phyloP scores from a whole-genome alignment of 2,329 filamentous ascomycete species.

The Colletotrichum incanum region DNA sequence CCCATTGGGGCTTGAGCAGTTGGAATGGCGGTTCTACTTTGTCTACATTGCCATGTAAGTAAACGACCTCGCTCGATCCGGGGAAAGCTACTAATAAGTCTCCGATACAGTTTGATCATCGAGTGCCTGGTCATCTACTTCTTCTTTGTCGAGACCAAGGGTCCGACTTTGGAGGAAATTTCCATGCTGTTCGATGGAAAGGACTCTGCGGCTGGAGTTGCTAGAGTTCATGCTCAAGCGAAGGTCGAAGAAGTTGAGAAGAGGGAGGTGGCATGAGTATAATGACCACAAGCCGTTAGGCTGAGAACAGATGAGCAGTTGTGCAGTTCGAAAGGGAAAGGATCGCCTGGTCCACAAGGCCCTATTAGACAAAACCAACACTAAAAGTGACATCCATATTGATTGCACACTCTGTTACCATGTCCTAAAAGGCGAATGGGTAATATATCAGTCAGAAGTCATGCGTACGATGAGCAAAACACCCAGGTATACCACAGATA shows the following conservation, averaged over 20 bases:
- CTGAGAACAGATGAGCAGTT: not conserved
- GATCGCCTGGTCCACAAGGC: not conserved
- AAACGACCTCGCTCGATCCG: accelerated
- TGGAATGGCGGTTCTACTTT: conserved; percentile 61
- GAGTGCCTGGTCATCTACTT: conserved; percentile 58
- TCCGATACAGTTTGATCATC: conserved; percentile 47
- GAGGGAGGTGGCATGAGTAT: conserved; percentile 11
- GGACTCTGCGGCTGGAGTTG: conserved; percentile 34
- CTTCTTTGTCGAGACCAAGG: conserved; percentile 63
- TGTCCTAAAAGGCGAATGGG: too few species aligned
- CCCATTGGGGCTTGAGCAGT: conserved; percentile 59
- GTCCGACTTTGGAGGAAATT: conserved; percentile 67
- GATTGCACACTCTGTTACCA: too few species aligned
- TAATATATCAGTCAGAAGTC: too few species aligned
- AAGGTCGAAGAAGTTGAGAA: conserved; percentile 23
- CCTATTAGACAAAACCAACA: not conserved
- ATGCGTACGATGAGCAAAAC: too few species aligned
- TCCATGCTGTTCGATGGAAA: conserved; percentile 37
- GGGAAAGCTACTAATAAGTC: not conserved
- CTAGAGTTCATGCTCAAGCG: conserved; percentile 25
- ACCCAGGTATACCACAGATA: too few species aligned
- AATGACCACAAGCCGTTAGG: not conserved
- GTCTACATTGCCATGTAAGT: conserved; percentile 56
- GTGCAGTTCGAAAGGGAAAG: not conserved
- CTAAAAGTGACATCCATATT: too few species aligned